Evolutionary conservation across 2,329 filamentous ascomycete genomes (phyloP), one percentile per base, ranked within the genome.

Genomic region (Colletotrichum incanum): DNA sequence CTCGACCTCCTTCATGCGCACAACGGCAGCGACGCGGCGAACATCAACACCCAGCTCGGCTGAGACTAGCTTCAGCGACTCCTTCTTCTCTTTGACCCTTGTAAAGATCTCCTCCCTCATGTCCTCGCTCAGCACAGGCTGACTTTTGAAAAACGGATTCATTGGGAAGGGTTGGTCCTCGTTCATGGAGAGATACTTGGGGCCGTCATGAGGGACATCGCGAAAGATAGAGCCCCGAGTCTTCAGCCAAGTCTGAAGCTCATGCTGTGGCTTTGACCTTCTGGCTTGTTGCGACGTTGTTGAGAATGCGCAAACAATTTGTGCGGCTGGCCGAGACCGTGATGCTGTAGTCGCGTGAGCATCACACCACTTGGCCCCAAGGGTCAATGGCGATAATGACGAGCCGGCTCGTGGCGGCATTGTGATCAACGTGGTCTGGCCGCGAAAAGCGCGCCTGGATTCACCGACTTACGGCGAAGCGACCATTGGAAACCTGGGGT

Each of bases 1-100:
- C 85, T 98, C 94, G 75, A 98, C 87, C 81, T 94, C 91, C 85
- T 96, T 96, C 78, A 98, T 85, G 77, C 95, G 87, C 71, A 97
- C 93, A 26, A 97, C 93, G 28, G 95, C 95, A 37, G 92, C 95
- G 23, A 98, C 93, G 77, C 95, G 89, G 78, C 93, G 90, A 82
- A 97, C 92, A 78, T 96, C 94, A 31, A 98, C 90, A 37, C 91
- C 90, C 76, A 93, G 88, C 78, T 94, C 89, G 1, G 93, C 92
- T 78, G 94, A 95, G 26, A 97, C 93, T 54, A 89, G 89, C 78
- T 94, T 92, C 74, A 98, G 86, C 68, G 92, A 90, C 80, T 92
- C 86, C 72, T 92, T 92, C 18, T 90, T 80, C n/a, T 83, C 79
- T 73, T 90, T 90, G 18, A 97, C 90, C 76, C 90, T 88, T 5